These are phyloP conservation scores for Tolypocladium ophioglossoides DNA, from an alignment of 2,329 filamentous ascomycete genomes.

Conservation along the genomic window DNA sequence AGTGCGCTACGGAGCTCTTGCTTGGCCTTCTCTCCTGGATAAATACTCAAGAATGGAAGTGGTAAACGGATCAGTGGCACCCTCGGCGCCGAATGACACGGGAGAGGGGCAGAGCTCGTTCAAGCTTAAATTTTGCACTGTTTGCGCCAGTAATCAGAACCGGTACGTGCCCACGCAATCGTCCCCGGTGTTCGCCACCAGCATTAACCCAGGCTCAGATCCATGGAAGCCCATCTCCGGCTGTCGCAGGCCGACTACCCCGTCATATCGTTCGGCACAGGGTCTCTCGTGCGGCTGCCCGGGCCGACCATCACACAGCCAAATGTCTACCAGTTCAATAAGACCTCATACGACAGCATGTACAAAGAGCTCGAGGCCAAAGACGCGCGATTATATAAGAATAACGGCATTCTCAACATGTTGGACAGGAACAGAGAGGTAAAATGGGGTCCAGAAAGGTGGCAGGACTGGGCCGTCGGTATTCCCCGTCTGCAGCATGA, in stretches of 20 bases:
- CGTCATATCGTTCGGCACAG: constrained; percentile 97
- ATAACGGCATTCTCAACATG: constrained; percentile 94
- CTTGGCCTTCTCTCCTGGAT: constrained; percentile 4
- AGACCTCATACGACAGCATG: constrained; percentile 89
- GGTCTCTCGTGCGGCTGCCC: constrained; percentile 84
- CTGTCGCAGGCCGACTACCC: constrained; percentile 80
- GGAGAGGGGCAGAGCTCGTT: constrained; percentile 49
- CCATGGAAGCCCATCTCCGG: constrained; percentile 94
- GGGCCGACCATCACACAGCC: constrained; percentile 86
- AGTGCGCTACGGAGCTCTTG: background rate
- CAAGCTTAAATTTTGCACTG: constrained; percentile 94
- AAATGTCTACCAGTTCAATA: constrained; percentile 98
- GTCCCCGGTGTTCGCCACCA: background rate
- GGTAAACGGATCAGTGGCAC: constrained; percentile 25
- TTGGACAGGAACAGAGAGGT: constrained; percentile 81
- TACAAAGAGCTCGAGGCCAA: constrained; percentile 83
- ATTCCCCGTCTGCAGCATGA: constrained; percentile 69
- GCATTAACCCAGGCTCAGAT: constrained; percentile 13
- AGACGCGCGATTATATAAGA: constrained; percentile 76
- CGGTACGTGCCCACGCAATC: constrained; percentile 43
- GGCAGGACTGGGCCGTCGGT: constrained; percentile 94
- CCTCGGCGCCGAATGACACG: constrained; percentile 29
- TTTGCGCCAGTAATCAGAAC: constrained; percentile 98
- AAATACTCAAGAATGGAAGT: constrained; percentile 26
- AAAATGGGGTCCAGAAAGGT: constrained; percentile 92